Evolutionary conservation across 139 green algal genomes (phyloP), one percentile per base, ranked within the genome.

Genomic region (Chlamydomonas sp.): DNA sequence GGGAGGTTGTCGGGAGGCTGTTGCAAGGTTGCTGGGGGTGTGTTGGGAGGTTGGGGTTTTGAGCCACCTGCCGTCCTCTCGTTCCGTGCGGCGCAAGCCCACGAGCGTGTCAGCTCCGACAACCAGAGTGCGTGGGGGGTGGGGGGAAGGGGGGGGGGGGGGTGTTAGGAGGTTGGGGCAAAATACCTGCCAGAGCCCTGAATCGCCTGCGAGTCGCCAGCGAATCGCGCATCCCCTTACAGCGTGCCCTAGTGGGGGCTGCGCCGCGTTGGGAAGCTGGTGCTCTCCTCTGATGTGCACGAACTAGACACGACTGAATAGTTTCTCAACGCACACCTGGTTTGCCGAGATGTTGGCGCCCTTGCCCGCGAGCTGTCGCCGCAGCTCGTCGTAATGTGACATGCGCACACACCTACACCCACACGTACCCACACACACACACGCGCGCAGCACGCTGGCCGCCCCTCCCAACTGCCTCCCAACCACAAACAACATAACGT

Each of bases 341-440:
- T 70, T 67, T 1, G 65, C 74, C 28, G 67, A 54, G 39, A 78
- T 82, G 63, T 70, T 76, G 0, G 28, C 35, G 24, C 65, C 49
- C 13, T 61, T 60, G 1, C 26, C 33, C 2, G 73, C 68, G 59
- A 83, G 60, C 71, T 82, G 73, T 38, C 76, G 66, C 48, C 81
- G 71, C 60, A 87, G 73, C 60, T 83, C 79, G 38, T 87, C 81
- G 58, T 87, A 85, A 71, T 83, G 76, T 20, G 66, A 71, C 13
- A 79, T 76, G 2, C 81, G 71, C 37, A 87, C 67, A 24, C 81
- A 73, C 72, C 84, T 77, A 68, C 76, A 87, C 16, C 81, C 81
- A n/a, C n/a, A n/a, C n/a, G n/a, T n/a, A n/a, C n/a, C n/a, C n/a
- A n/a, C n/a, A n/a, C n/a, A n/a, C n/a, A n/a, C n/a, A n/a, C n/a